Evolutionary conservation across 352 stramenopile species (phyloP).

Genomic region (Pythium dissimile): DNA sequence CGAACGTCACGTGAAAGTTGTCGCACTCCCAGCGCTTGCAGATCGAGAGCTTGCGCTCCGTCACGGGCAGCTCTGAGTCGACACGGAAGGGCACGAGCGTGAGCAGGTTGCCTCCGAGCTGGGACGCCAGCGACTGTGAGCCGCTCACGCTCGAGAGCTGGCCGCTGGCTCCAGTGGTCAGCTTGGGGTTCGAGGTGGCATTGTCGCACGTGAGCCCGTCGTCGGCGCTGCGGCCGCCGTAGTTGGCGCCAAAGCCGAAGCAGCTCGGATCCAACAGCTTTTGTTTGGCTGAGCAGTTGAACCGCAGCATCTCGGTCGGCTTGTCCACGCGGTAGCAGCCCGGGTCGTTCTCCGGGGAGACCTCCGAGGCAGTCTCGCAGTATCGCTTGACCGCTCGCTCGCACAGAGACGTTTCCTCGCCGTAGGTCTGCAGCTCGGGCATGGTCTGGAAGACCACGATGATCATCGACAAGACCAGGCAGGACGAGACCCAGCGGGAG

Average conservation of each 20-base stretch:
- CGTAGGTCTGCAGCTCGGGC: conserved; percentile 72
- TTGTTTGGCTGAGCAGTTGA: conserved; percentile 38
- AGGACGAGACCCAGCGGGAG: conserved; percentile 56
- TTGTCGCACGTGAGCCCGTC: conserved; percentile 51
- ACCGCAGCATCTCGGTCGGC: conserved; percentile 34
- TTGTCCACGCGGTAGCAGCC: conserved; percentile 54
- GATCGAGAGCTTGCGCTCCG: conserved; percentile 39
- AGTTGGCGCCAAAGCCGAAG: conserved; percentile 57
- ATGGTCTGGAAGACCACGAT: conserved; percentile 79
- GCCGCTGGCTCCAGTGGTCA: background rate
- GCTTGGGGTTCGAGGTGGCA: conserved; percentile 16
- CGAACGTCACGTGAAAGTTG: conserved; percentile 65
- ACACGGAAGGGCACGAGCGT: conserved; percentile 46
- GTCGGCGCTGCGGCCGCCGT: conserved; percentile 26
- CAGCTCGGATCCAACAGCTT: conserved; percentile 39
- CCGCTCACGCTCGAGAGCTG: conserved; percentile 18
- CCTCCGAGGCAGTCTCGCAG: conserved; percentile 26
- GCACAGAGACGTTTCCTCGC: conserved; percentile 54
- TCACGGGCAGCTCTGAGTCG: conserved; percentile 33
- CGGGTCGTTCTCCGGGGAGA: conserved; percentile 42
- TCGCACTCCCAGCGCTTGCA: conserved; percentile 80
- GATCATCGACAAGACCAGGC: conserved; percentile 70
- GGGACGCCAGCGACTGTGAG: conserved; percentile 23
- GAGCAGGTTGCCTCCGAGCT: conserved; percentile 1
- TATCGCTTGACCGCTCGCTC: conserved; percentile 55